These are phyloP conservation scores for Phytopythium helicoides DNA, from an alignment of 352 stramenopile species.

Conservation along the genomic window DNA sequence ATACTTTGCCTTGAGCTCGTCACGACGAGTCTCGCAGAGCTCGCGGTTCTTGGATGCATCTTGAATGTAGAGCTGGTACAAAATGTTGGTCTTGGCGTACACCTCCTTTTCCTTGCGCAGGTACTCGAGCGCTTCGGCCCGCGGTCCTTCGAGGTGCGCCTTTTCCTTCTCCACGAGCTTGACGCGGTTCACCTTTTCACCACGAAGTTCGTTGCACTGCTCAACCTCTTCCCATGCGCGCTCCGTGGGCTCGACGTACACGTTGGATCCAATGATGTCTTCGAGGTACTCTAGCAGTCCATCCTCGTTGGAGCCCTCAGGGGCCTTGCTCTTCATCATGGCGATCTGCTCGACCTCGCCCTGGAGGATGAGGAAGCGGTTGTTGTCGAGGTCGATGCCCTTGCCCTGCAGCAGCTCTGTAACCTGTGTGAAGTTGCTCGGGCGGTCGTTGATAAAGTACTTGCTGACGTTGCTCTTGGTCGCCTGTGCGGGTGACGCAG, in stretches of 20 bases:
- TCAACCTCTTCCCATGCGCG: conserved; percentile 93
- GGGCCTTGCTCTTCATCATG: conserved; percentile 99
- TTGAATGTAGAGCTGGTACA: conserved; percentile 95
- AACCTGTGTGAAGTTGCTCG: conserved; percentile 94
- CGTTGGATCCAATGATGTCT: conserved; percentile 99
- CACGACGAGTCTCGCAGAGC: conserved; percentile 57
- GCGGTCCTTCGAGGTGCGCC: conserved; percentile 92
- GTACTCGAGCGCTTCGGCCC: conserved; percentile 94
- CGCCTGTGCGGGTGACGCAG: conserved; percentile 92
- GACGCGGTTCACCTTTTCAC: conserved; percentile 97
- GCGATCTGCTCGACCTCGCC: conserved; percentile 97
- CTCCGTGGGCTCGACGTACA: conserved; percentile 96
- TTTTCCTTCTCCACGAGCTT: conserved; percentile 98
- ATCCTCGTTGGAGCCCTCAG: conserved; percentile 91
- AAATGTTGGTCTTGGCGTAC: conserved; percentile 94
- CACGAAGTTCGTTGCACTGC: conserved; percentile 86
- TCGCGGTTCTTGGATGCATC: conserved; percentile 76
- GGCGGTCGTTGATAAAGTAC: conserved; percentile 95
- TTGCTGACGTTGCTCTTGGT: conserved; percentile 95
- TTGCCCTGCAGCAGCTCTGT: conserved; percentile 92
- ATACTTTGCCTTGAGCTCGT: conserved; percentile 74
- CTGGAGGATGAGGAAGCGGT: conserved; percentile 99
- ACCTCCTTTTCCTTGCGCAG: conserved; percentile 95
- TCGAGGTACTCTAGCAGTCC: conserved; percentile 99
- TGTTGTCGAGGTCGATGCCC: conserved; percentile 99